Evolutionary conservation across 1,139 yeast species (phyloP).

Genomic region (Scheffersomyces illinoinensis): DNA sequence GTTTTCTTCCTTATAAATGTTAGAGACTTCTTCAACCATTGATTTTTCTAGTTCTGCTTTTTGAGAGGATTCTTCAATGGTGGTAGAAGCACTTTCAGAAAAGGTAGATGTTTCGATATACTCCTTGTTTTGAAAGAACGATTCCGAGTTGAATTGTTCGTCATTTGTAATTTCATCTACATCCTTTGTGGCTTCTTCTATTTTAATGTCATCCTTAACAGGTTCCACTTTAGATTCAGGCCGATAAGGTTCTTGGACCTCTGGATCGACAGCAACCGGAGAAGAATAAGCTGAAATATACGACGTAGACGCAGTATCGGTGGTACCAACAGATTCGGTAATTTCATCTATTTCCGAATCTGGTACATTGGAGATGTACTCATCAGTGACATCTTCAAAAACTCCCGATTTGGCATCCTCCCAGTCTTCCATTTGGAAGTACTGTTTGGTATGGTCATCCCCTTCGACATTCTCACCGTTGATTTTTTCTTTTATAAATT

Average conservation of each 20-base stretch:
- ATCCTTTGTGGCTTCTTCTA: conserved; percentile 21
- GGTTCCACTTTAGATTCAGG: conserved; percentile 4
- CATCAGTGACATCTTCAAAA: conserved; percentile 4
- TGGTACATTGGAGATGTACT: not conserved
- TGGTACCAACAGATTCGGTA: not conserved
- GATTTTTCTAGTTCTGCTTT: conserved; percentile 1
- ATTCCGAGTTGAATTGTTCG: conserved; percentile 18
- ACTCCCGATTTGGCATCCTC: conserved; percentile 11
- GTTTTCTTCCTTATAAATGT: not conserved
- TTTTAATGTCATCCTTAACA: conserved; percentile 7
- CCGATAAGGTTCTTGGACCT: not conserved
- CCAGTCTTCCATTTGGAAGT: conserved; percentile 30
- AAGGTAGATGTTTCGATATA: conserved; percentile 10
- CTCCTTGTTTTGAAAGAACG: conserved; percentile 15
- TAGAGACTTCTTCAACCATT: not conserved
- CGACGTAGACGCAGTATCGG: not conserved
- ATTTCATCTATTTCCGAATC: conserved; percentile 2
- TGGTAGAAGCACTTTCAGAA: not conserved
- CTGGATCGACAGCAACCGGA: not conserved
- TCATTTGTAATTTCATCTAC: conserved; percentile 16
- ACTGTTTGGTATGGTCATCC: conserved; percentile 23
- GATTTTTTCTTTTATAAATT: conserved; percentile 43
- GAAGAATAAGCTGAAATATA: not conserved
- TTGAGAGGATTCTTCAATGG: not conserved
- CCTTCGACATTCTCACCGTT: conserved; percentile 35